Conservation (phyloP, 2,329 filamentous ascomycete species). For the Paecilomyces sp. region DNA sequence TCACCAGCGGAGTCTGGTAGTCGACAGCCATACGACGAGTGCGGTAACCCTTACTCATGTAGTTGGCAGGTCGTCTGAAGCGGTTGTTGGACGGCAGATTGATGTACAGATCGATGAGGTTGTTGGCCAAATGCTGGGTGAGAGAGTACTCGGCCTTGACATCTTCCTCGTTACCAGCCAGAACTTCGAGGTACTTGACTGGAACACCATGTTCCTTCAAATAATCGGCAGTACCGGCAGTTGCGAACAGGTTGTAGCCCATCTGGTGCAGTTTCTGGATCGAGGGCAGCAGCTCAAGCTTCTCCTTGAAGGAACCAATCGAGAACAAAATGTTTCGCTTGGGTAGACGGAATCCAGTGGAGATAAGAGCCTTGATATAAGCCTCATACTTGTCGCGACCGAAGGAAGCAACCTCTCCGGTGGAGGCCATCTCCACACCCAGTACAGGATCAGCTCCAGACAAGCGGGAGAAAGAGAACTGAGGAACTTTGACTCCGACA, state of each 20-base stretch:
- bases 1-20: constrained; percentile 93
- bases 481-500: constrained; percentile 94
- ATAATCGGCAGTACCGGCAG: constrained; percentile 93
- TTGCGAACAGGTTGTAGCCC: constrained; percentile 93
- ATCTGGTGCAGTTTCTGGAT: constrained; percentile 82
- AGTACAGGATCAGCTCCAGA: constrained; percentile 93
- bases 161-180: constrained; percentile 69
- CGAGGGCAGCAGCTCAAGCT: constrained; percentile 92
- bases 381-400: constrained; percentile 95
- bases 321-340: constrained; percentile 94
- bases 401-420: constrained; percentile 95
- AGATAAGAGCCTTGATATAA: constrained; percentile 91
- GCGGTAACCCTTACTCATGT: constrained; percentile 96
- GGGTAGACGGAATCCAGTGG: constrained; percentile 91
- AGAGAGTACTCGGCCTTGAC: constrained; percentile 95
- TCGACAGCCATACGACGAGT: constrained; percentile 97
- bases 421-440: constrained; percentile 98
- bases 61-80: constrained; percentile 92
- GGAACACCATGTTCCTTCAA: constrained; percentile 85
- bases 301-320: constrained; percentile 96
- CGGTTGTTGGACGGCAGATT: constrained; percentile 98
- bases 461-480: constrained; percentile 97
- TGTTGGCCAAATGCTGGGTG: constrained; percentile 93
- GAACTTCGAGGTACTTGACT: constrained; percentile 87
- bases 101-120: constrained; percentile 97